A percentile compares a stretch with the other conserved stretches of the same genome.
These are phyloP conservation scores for Cryptococcus hybrid DNA, from an alignment of 1,284 basidiomycete genomes.

Conservation along the genomic window DNA sequence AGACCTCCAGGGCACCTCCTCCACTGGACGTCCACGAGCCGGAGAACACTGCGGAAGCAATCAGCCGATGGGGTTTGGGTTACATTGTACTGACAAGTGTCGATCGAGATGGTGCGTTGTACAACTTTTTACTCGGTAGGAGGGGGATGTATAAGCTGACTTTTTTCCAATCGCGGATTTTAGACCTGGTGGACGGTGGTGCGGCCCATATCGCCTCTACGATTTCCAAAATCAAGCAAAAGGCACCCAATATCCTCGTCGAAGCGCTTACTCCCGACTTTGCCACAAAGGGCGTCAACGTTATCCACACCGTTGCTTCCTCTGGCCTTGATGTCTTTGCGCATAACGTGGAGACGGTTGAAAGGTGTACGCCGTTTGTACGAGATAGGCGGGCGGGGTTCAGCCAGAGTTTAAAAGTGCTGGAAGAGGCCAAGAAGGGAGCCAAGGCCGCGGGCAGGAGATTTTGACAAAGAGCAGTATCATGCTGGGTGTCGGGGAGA, in stretches of 20 bases:
- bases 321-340: slow-evolving; percentile 97
- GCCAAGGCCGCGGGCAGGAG: slow-evolving; percentile 75
- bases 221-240: slow-evolving; percentile 92
- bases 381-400: slow-evolving; percentile 94
- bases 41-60: slow-evolving; percentile 97
- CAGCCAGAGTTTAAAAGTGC: slow-evolving; percentile 80
- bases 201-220: slow-evolving; percentile 93
- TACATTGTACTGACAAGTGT: slow-evolving; percentile 98
- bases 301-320: slow-evolving; percentile 78
- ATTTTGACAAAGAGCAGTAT: slow-evolving; percentile 97
- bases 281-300: slow-evolving; percentile 64
- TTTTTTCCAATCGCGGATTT: too few relatives aligned
- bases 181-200: slow-evolving; percentile 90
- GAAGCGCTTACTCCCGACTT: slow-evolving; percentile 98
- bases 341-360: slow-evolving; percentile 96
- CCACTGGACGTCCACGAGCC: slow-evolving; percentile 96
- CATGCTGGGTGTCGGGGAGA: slow-evolving; percentile 97
- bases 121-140: not conserved
- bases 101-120: slow-evolving; percentile 80
- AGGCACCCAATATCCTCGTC: slow-evolving; percentile 92
- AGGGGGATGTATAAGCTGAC: not conserved
- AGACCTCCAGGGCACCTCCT: slow-evolving; percentile 84
- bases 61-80: slow-evolving; percentile 95
- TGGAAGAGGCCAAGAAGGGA: slow-evolving; percentile 78
- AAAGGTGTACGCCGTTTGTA: slow-evolving; percentile 89